Evolutionary conservation across 2,329 filamentous ascomycete genomes (phyloP).

Genomic region (Parastagonospora nodorum): DNA sequence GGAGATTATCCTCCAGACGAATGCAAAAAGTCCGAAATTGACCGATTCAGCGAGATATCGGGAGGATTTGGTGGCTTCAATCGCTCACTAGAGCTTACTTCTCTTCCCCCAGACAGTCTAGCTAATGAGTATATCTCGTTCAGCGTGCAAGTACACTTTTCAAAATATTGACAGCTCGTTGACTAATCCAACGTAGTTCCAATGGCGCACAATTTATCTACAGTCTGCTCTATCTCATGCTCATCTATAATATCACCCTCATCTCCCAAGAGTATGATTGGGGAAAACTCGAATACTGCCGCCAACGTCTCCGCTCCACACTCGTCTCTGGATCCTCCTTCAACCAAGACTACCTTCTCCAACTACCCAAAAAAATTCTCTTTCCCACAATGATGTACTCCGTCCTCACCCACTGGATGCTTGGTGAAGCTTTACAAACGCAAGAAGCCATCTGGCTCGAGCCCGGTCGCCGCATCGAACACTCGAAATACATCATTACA

Average conservation of each 20-base stretch:
- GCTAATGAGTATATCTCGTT: slow-evolving; percentile 30
- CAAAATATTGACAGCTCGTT: background rate
- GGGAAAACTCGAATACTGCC: slow-evolving; percentile 32
- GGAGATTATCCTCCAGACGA: background rate
- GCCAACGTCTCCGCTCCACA: slow-evolving; percentile 32
- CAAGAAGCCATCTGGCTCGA: slow-evolving; percentile 35
- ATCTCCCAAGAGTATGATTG: slow-evolving; percentile 34
- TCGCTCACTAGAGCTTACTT: slow-evolving; percentile 14
- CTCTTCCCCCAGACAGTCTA: slow-evolving; percentile 21
- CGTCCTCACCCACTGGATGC: slow-evolving; percentile 38
- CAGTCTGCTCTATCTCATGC: slow-evolving; percentile 36
- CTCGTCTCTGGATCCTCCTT: slow-evolving; percentile 35
- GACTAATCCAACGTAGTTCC: slow-evolving; percentile 15
- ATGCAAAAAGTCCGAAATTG: slow-evolving; percentile 8
- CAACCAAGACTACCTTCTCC: slow-evolving; percentile 34
- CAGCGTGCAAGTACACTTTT: slow-evolving; percentile 19
- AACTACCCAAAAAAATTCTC: slow-evolving; percentile 37
- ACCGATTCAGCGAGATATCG: slow-evolving; percentile 15
- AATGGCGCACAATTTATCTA: slow-evolving; percentile 41
- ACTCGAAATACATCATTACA: slow-evolving; percentile 32
- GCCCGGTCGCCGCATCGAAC: slow-evolving; percentile 15
- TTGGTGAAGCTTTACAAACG: slow-evolving; percentile 36
- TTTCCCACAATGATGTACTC: slow-evolving; percentile 38
- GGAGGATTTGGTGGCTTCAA: slow-evolving; percentile 37
- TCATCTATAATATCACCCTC: slow-evolving; percentile 40